Percentiles rank a stretch among this genome's conserved stretches.
These are phyloP conservation scores for Gracilaria domingensis DNA, from an alignment of 23 red algal genomes.

Conservation along the genomic window DNA sequence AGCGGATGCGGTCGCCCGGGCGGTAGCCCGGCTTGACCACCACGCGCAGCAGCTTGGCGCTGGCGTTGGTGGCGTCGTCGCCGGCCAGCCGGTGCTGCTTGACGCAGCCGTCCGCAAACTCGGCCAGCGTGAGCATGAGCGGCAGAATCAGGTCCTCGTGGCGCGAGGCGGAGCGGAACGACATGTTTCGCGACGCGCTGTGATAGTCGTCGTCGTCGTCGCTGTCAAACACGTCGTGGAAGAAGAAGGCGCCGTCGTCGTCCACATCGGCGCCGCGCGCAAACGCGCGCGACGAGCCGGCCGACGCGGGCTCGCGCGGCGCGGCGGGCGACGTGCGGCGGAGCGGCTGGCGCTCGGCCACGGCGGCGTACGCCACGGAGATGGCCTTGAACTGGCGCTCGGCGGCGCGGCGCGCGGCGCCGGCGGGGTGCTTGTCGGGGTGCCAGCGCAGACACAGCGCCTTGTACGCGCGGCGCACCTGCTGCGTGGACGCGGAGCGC, in stretches of 20 bases:
- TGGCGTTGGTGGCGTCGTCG: not conserved
- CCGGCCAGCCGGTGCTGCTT: conserved; percentile 36
- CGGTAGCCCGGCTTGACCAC: conserved; percentile 60
- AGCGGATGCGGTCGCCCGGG: conserved; percentile 49
- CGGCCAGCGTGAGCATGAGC: conserved; percentile 38
- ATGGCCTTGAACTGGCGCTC: conserved; percentile 55
- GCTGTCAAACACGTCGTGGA: conserved; percentile 24
- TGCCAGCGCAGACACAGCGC: conserved; percentile 44
- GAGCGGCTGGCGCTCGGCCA: not conserved
- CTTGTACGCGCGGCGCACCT: conserved; percentile 72
- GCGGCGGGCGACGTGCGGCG: not conserved
- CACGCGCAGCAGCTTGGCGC: conserved; percentile 13
- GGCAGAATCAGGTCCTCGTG: conserved; percentile 27
- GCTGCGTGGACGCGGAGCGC: conserved; percentile 17
- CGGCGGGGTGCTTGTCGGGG: conserved; percentile 69
- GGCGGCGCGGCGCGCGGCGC: conserved; percentile 30
- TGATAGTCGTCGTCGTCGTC: not conserved
- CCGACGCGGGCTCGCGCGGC: not conserved
- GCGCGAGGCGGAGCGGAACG: not conserved
- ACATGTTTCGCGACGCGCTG: not conserved
- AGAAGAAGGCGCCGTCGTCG: conserved; percentile 9
- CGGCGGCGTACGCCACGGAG: conserved; percentile 24
- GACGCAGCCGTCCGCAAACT: conserved; percentile 40
- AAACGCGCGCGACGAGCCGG: not conserved
- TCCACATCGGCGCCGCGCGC: not conserved